A percentile compares a stretch with the other conserved stretches of the same genome.
Conservation (phyloP, 768 basidiomycete species). For the Kwoniella europaea region DNA sequence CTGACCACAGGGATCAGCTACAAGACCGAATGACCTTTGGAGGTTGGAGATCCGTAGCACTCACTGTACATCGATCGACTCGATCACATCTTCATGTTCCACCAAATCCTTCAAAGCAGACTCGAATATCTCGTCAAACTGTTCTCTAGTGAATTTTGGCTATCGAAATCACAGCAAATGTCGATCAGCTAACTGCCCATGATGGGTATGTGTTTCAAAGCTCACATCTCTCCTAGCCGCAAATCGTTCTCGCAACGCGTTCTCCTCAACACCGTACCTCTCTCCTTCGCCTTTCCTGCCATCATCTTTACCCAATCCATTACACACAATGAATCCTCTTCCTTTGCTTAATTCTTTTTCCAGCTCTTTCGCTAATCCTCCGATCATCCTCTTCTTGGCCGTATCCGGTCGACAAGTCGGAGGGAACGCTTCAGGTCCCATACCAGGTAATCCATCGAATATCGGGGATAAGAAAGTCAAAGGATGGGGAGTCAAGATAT, state of each 20-base stretch:
- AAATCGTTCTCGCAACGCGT: slow-evolving; percentile 34
- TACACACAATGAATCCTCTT: slow-evolving; percentile 56
- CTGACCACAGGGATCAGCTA: slow-evolving; percentile 29
- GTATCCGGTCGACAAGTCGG: slow-evolving; percentile 59
- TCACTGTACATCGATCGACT: slow-evolving; percentile 54
- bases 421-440: slow-evolving; percentile 55
- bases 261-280: slow-evolving; percentile 44
- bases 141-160: slow-evolving; percentile 42
- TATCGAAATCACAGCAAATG: slow-evolving; percentile 19
- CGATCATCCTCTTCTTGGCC: slow-evolving; percentile 56
- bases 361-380: slow-evolving; percentile 50
- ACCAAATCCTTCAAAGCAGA: slow-evolving; percentile 59
- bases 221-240: slow-evolving; percentile 46
- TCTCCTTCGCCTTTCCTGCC: slow-evolving; percentile 44
- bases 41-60: slow-evolving; percentile 18
- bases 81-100: slow-evolving; percentile 57
- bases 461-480: slow-evolving; percentile 34
- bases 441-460: slow-evolving; percentile 46
- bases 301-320: slow-evolving; percentile 51
- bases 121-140: slow-evolving; percentile 57
- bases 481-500: slow-evolving; percentile 45
- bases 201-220: neutral
- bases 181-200: neutral
- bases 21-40: neutral
- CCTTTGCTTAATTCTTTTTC: slow-evolving; percentile 49